Conservation (phyloP, 768 basidiomycete genomes). For the Holtermannia corniformis region DNA sequence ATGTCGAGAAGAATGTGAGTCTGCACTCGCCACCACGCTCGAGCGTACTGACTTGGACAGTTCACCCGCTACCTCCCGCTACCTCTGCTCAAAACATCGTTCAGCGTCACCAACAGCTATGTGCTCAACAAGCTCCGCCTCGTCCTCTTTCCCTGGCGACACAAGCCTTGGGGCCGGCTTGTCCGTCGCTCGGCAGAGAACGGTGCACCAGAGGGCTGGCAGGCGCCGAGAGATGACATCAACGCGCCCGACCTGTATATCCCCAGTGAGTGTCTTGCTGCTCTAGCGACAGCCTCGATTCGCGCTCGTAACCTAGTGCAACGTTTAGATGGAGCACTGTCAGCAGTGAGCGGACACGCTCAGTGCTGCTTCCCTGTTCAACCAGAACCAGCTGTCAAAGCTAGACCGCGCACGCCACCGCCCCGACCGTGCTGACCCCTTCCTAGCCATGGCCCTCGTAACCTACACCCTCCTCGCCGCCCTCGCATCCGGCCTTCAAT, state of each 20-base stretch:
- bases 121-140: slow-evolving; percentile 80
- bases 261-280: slow-evolving; percentile 54
- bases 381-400: too few relatives aligned
- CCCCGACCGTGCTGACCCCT: slow-evolving; percentile 11
- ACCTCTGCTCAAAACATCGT: slow-evolving; percentile 72
- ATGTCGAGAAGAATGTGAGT: slow-evolving; percentile 85
- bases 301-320: slow-evolving; percentile 14
- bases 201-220: slow-evolving; percentile 54
- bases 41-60: slow-evolving; percentile 43
- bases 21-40: background rate
- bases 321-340: too few relatives aligned
- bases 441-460: slow-evolving; percentile 81
- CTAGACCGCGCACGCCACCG: slow-evolving; percentile 1
- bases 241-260: slow-evolving; percentile 97
- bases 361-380: too few relatives aligned
- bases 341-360: too few relatives aligned
- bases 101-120: slow-evolving; percentile 93
- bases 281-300: too few relatives aligned
- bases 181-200: slow-evolving; percentile 53
- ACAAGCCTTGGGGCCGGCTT: slow-evolving; percentile 74
- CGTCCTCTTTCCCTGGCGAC: slow-evolving; percentile 90
- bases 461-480: slow-evolving; percentile 89
- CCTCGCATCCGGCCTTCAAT: slow-evolving; percentile 69
- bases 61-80: slow-evolving; percentile 71
- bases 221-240: slow-evolving; percentile 82